Evolutionary conservation across 208 protist species (phyloP), one percentile per base, ranked within the genome.

Genomic region (Leishmania aethiopica): DNA sequence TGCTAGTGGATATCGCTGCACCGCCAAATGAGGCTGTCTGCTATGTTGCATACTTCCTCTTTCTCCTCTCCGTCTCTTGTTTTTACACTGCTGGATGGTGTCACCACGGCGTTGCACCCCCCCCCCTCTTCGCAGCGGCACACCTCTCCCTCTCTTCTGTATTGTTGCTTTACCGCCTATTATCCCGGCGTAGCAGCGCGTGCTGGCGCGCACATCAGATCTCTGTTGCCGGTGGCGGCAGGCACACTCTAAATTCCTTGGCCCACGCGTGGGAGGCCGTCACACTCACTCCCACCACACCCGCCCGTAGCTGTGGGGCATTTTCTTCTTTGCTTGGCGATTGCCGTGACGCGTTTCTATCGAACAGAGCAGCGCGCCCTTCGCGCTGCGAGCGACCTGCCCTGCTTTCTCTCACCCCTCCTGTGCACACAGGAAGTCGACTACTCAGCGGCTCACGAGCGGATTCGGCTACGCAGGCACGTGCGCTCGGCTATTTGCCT

Each of bases 11-110:
- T 25, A 15, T 73, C 42, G 35, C 10, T 49, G 25, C 42, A 73
- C 22, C 67, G 67, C 25, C 8, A 3, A 19, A 45, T 35, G 60
- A 17, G 51, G 51, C 51, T 22, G 51, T 13, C 15, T 55, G 51
- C 51, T 55, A 6, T 55, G 1, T 22, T 62, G 25, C 57, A 62
- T 77, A 67, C 35, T 79, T 80, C 59, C 78, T 76, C 81, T 74
- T 49, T 81, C 70, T 64, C n/a, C 70, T 77, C 81, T 84, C 76
- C 83, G 17, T 76, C 32, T 40, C 13, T 32, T 64, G 59, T 64
- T 28, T 64, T 28, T 64, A 10, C 28, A 32, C 59, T 32, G 25
- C 28, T 64, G 51, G 28, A 35, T 64, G 28, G 2, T 28, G 59
- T 64, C 62, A 22, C 32, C 28, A 22, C 28, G 32, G 32, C 32